phyloP scores from a whole-genome alignment of 2,329 filamentous ascomycete species.

The Lithohypha guttulata region DNA sequence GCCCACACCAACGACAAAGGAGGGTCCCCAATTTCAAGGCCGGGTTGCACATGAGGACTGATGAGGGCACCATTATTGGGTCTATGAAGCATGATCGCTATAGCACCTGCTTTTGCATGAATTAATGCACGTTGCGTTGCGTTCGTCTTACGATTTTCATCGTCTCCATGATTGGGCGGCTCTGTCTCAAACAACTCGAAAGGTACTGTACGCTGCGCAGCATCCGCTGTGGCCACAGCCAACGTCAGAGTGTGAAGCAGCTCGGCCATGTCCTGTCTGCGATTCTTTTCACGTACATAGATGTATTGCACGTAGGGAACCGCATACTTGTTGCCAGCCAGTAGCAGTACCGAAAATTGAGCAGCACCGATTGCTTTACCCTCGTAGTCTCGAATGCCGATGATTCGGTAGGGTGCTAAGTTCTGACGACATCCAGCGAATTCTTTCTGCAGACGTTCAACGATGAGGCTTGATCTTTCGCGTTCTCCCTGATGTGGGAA shows the following conservation, averaged over 20 bases:
- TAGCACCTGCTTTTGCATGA: slow-evolving; percentile 16
- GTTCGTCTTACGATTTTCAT: slow-evolving; percentile 11
- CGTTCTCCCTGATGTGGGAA: slow-evolving; percentile 16
- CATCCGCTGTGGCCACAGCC: slow-evolving; percentile 16
- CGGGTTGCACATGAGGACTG: slow-evolving; percentile 19
- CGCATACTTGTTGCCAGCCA: slow-evolving; percentile 11
- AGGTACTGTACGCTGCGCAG: slow-evolving; percentile 12
- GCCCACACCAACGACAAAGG: slow-evolving; percentile 19
- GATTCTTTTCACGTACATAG: slow-evolving; percentile 16
- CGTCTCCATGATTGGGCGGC: slow-evolving; percentile 16
- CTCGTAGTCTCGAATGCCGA: slow-evolving; percentile 15
- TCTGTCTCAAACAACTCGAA: slow-evolving; percentile 21
- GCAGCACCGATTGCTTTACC: slow-evolving; percentile 19
- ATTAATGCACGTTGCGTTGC: slow-evolving; percentile 16
- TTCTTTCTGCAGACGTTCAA: slow-evolving; percentile 16
- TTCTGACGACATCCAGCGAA: slow-evolving; percentile 9
- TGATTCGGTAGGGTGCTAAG: slow-evolving; percentile 17
- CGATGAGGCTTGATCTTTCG: slow-evolving; percentile 17
- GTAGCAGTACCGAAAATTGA: slow-evolving; percentile 18
- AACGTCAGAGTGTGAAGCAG: slow-evolving; percentile 20
- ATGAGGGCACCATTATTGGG: slow-evolving; percentile 8
- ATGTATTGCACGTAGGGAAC: slow-evolving; percentile 21
- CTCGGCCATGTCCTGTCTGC: slow-evolving; percentile 20
- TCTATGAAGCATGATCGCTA: slow-evolving; percentile 16
- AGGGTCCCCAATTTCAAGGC: slow-evolving; percentile 15